These are phyloP conservation scores for Schizonepeta tenuifolia DNA, from an alignment of 257 asterid genomes.

Conservation along the genomic window DNA sequence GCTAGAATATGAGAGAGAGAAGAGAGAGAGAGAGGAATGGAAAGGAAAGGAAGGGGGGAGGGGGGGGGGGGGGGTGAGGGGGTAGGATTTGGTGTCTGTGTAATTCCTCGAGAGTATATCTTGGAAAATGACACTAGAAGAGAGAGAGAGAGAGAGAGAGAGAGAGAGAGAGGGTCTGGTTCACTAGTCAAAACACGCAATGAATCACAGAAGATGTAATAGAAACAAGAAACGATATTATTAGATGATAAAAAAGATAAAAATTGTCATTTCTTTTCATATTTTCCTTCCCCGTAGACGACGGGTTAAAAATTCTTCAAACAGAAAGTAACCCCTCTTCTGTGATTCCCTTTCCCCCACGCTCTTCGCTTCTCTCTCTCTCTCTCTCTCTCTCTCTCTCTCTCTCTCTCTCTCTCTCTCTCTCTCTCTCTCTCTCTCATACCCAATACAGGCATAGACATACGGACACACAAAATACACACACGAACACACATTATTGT, in stretches of 20 bases:
- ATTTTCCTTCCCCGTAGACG: constrained; percentile 64
- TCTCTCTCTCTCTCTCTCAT: constrained; percentile 32
- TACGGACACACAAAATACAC: constrained; percentile 35
- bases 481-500: constrained; percentile 35
- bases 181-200: constrained; percentile 60
- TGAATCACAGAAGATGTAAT: neutral
- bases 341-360: constrained; percentile 49
- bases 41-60: constrained; percentile 15
- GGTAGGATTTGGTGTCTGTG: constrained; percentile 34
- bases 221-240: neutral
- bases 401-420: no score
- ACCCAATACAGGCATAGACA: constrained; percentile 26
- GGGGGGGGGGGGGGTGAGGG: neutral
- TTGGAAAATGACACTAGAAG: constrained; percentile 82
- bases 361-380: neutral
- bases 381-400: no score
- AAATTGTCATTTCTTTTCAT: constrained; percentile 48
- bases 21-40: neutral
- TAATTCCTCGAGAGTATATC: constrained; percentile 80
- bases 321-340: constrained; percentile 46
- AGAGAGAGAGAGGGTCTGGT: constrained; percentile 34
- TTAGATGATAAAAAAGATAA: constrained; percentile 35
- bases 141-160: constrained; percentile 26
- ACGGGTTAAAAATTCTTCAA: constrained; percentile 69
- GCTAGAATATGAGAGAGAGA: constrained; percentile 11